These are phyloP conservation scores for Backusella westeae DNA, from an alignment of 192 early-diverging fungal species.

Conservation along the genomic window DNA sequence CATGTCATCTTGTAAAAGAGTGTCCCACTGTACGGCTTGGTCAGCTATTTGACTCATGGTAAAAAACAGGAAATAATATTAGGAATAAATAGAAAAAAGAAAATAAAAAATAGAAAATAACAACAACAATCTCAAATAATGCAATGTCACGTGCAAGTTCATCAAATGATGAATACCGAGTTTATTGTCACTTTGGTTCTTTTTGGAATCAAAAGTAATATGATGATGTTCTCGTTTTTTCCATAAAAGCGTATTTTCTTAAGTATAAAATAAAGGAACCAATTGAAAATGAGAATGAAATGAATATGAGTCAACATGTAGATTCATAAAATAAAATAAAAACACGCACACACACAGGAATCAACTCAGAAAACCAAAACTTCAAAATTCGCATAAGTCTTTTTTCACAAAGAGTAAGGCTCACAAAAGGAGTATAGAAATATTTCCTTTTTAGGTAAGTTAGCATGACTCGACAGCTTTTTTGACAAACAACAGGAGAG, in stretches of 20 bases:
- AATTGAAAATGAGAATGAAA: background rate
- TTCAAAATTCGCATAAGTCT: no score
- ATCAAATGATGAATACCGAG: conserved; percentile 3
- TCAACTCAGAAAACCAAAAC: no score
- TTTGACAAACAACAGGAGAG: background rate
- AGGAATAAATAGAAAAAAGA: conserved; percentile 5
- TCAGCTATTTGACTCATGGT: background rate
- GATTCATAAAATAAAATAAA: no score
- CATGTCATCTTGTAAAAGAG: conserved; percentile 2
- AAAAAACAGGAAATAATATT: background rate
- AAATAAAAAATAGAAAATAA: background rate
- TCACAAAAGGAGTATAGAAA: background rate
- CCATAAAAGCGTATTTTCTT: no score
- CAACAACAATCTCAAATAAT: background rate
- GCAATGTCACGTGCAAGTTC: background rate
- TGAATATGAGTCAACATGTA: background rate
- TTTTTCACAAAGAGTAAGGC: no score
- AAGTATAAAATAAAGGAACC: background rate
- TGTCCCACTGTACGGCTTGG: conserved; percentile 5
- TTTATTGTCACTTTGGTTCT: background rate
- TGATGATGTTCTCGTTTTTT: background rate
- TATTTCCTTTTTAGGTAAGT: background rate
- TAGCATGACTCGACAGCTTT: background rate
- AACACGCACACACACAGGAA: no score
- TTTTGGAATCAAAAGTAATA: background rate